A percentile compares a stretch with the other conserved stretches of the same genome.
Conservation (phyloP, 768 basidiomycete species). For the Suillus lakei region DNA sequence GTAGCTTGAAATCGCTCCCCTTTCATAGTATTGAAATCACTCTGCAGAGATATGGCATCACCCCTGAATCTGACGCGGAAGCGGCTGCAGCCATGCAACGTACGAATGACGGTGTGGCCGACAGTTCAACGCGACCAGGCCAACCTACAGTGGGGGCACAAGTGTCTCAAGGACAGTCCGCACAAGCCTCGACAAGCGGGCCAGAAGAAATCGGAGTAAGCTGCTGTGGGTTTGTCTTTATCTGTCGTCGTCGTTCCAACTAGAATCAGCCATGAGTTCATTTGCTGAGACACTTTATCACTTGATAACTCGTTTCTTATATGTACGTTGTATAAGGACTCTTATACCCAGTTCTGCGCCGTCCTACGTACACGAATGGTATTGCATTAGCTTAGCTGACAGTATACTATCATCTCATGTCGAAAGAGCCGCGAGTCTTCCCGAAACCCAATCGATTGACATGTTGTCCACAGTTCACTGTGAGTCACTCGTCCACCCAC, state of each 20-base stretch:
- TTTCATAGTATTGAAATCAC: neutral
- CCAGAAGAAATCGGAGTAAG: neutral
- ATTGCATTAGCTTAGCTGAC: neutral
- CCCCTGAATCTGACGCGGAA: neutral
- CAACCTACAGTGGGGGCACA: neutral
- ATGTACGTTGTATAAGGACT: too few species aligned
- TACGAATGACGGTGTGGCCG: neutral
- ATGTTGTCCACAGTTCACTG: too few species aligned
- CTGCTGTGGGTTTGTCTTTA: neutral
- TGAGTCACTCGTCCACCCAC: neutral
- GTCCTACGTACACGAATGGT: neutral
- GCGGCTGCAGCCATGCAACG: neutral
- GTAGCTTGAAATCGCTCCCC: neutral
- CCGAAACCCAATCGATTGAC: too few species aligned
- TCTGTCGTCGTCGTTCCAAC: neutral
- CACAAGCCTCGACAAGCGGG: neutral
- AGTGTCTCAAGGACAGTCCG: neutral
- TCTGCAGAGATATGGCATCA: neutral
- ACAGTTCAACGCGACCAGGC: neutral
- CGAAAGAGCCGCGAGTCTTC: neutral
- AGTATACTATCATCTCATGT: neutral
- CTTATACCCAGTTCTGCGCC: neutral
- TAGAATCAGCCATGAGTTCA: neutral
- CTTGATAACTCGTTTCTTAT: too few species aligned
- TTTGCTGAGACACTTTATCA: neutral